Conservation (phyloP, 2,329 filamentous ascomycete genomes). For the Hymenoscyphus albidus region DNA sequence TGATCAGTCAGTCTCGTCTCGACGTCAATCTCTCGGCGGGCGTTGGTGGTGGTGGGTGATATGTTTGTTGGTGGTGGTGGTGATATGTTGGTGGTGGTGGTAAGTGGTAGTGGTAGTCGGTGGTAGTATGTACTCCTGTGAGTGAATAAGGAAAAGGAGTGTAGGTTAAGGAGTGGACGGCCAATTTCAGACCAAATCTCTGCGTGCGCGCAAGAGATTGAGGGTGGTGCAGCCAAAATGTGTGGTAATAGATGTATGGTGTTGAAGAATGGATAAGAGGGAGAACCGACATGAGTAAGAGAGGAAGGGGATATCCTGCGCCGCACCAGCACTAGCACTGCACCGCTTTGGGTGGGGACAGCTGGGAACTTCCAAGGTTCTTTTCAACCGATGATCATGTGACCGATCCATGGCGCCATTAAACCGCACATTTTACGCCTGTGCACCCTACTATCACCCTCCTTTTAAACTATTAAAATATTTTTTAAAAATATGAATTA, state of each 20-base stretch:
- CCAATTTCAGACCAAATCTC: conserved; percentile 12
- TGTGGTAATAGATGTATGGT: conserved; percentile 13
- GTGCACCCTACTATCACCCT: too few relatives aligned
- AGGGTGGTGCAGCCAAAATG: conserved; percentile 13
- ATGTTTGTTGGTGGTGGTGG: background rate
- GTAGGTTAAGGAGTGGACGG: conserved; percentile 14
- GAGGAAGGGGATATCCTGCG: background rate
- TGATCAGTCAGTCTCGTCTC: too few relatives aligned
- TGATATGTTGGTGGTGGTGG: background rate
- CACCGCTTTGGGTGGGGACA: background rate
- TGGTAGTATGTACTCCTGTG: background rate
- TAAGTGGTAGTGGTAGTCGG: background rate
- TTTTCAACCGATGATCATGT: background rate
- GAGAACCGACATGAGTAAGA: background rate
- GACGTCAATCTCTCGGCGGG: background rate
- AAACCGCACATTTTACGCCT: too few relatives aligned
- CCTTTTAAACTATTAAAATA: too few relatives aligned
- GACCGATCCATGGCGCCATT: background rate
- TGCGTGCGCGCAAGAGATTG: background rate
- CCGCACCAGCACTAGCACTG: background rate
- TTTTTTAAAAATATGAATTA: too few relatives aligned
- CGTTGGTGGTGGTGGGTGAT: background rate
- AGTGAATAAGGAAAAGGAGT: conserved; percentile 7
- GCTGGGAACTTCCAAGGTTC: background rate
- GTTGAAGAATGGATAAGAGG: background rate